phyloP scores from a whole-genome alignment of 106 monocot genomes.

The Dactylorhiza incarnata region DNA sequence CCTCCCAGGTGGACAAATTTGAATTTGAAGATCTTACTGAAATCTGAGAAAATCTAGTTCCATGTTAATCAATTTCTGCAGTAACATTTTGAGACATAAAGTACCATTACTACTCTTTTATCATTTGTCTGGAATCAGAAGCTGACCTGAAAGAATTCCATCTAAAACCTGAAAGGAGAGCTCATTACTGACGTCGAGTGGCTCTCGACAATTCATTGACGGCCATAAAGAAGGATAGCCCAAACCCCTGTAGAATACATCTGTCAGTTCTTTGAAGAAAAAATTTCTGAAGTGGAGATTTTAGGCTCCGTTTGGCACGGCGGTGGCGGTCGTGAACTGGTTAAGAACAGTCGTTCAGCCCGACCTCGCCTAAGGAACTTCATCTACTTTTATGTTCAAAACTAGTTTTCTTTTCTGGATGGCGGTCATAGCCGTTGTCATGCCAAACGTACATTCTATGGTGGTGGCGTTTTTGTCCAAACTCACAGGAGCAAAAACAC shows the following conservation, averaged over 20 bases:
- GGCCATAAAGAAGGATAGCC: slow-evolving; percentile 90
- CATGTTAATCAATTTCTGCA: slow-evolving; percentile 7
- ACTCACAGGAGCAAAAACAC: no score
- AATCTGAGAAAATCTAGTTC: slow-evolving; percentile 51
- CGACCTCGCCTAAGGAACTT: no score
- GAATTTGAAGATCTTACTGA: slow-evolving; percentile 89
- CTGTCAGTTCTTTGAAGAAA: slow-evolving; percentile 2
- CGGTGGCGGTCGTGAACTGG: no score
- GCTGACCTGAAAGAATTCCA: slow-evolving; percentile 89
- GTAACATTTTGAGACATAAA: no score
- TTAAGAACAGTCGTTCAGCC: no score
- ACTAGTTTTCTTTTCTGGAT: no score
- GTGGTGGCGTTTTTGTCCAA: background rate
- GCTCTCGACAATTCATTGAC: slow-evolving; percentile 54
- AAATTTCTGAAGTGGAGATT: background rate
- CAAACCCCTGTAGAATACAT: slow-evolving; percentile 51
- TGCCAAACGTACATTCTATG: no score
- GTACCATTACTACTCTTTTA: background rate
- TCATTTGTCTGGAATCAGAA: background rate
- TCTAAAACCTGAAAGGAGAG: slow-evolving; percentile 85
- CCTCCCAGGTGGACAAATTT: slow-evolving; percentile 89
- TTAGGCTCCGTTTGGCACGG: no score
- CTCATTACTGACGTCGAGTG: slow-evolving; percentile 89
- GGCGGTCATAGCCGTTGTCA: no score
- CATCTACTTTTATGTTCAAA: no score